These are phyloP conservation scores for Linnemannia exigua DNA, from an alignment of 192 early-diverging fungal species.

Conservation along the genomic window DNA sequence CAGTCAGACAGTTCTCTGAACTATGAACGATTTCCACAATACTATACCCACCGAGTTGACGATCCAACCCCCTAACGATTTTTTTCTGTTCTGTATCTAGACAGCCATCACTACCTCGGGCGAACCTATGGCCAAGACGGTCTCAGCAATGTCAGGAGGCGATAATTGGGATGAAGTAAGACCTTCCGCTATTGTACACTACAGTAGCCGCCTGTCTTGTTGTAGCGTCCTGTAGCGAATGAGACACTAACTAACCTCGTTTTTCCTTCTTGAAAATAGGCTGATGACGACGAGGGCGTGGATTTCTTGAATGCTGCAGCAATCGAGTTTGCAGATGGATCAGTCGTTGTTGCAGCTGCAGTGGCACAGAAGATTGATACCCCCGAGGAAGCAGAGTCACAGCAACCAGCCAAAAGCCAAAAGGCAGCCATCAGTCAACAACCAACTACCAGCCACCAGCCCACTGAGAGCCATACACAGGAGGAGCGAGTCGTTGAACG, in stretches of 20 bases:
- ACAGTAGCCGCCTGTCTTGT: no score
- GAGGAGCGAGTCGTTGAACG: slow-evolving; percentile 42
- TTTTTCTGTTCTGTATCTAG: not conserved
- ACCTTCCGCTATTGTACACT: not conserved
- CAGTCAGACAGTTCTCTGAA: not conserved
- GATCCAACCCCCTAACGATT: no score
- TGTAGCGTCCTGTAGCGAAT: not conserved
- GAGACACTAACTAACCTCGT: not conserved
- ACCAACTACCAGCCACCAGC: not conserved
- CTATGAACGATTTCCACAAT: not conserved
- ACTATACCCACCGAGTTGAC: no score
- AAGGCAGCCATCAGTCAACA: not conserved
- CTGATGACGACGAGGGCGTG: slow-evolving; percentile 43
- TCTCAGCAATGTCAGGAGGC: slow-evolving; percentile 37
- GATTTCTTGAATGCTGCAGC: slow-evolving; percentile 51
- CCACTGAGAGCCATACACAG: not conserved
- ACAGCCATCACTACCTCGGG: slow-evolving; percentile 9
- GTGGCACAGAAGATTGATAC: slow-evolving; percentile 31
- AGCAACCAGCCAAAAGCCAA: not conserved
- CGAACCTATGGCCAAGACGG: slow-evolving; percentile 51
- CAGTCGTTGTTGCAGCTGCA: slow-evolving; percentile 43
- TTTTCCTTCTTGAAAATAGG: slow-evolving; percentile 9
- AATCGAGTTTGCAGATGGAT: slow-evolving; percentile 51
- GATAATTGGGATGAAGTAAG: slow-evolving; percentile 57
- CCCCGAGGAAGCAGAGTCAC: not conserved